Evolutionary conservation across 345 rosid genomes (phyloP).

Genomic region (Syzygium aqueum): DNA sequence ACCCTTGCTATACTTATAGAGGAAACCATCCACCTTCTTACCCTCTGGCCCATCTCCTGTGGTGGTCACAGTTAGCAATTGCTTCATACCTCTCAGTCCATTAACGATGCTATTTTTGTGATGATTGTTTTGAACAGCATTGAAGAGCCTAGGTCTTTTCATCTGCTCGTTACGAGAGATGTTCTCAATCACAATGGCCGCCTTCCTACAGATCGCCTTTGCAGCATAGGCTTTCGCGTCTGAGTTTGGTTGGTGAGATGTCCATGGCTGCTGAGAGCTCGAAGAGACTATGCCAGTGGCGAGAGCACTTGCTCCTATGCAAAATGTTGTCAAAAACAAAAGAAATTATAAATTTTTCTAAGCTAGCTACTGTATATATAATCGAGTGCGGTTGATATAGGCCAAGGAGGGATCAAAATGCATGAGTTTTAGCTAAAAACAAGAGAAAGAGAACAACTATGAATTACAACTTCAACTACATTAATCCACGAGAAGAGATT

Average conservation of each 20-base stretch:
- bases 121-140: background rate
- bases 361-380: background rate
- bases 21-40: constrained; percentile 1
- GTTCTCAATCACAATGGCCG: background rate
- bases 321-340: background rate
- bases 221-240: background rate
- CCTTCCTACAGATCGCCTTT: background rate
- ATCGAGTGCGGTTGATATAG: background rate
- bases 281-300: background rate
- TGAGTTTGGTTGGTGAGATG: background rate
- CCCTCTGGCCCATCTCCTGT: constrained; percentile 13
- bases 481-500: background rate
- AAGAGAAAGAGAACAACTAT: too few species aligned
- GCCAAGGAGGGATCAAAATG: background rate
- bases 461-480: background rate
- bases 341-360: background rate
- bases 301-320: background rate
- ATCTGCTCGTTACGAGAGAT: background rate
- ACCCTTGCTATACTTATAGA: background rate
- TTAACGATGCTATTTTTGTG: background rate
- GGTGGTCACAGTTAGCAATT: constrained; percentile 47
- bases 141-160: background rate
- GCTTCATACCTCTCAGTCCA: constrained; percentile 18
- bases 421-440: background rate
- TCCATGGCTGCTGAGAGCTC: background rate